phyloP scores from a whole-genome alignment of 2,329 filamentous ascomycete genomes.

The Onygenales sp. region DNA sequence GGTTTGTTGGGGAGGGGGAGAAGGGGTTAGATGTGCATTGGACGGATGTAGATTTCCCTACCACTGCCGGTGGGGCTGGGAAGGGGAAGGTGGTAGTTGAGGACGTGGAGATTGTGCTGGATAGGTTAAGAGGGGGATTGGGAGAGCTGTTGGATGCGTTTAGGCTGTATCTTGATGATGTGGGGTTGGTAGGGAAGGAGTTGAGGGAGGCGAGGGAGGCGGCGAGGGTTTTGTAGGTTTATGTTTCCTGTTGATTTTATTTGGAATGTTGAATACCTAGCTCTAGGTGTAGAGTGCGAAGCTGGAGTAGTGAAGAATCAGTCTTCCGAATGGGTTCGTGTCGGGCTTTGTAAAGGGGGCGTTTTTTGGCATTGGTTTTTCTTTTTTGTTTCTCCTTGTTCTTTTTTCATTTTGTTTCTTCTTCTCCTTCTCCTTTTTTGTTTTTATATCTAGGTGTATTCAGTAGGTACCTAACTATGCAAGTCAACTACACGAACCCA shows the following conservation, averaged over 20 bases:
- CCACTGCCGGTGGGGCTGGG: constrained; percentile 19
- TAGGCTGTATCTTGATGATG: constrained; percentile 60
- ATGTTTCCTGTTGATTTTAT: background rate
- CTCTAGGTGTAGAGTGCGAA: too few species aligned
- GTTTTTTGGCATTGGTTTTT: background rate
- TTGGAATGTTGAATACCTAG: too few species aligned
- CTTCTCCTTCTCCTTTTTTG: background rate
- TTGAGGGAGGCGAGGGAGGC: constrained; percentile 65
- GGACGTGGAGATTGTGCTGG: constrained; percentile 63
- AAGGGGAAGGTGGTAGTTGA: constrained; percentile 31
- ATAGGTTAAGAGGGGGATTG: constrained; percentile 56
- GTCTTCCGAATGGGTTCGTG: too few species aligned
- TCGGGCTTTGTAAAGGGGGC: too few species aligned
- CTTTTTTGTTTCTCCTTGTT: background rate
- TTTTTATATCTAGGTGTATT: background rate
- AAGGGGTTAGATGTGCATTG: constrained; percentile 55
- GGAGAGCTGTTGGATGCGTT: constrained; percentile 60
- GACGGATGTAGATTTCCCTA: constrained; percentile 58
- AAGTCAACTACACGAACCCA: too few species aligned
- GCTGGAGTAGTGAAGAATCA: too few species aligned
- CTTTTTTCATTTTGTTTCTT: background rate
- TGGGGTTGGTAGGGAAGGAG: constrained; percentile 62
- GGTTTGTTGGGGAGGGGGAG: constrained; percentile 45
- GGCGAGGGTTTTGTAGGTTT: constrained; percentile 16
- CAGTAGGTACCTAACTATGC: too few species aligned